Evolutionary conservation across 225 moss, liverwort and hornwort species (phyloP).

Genomic region (Bryum argenteum): DNA sequence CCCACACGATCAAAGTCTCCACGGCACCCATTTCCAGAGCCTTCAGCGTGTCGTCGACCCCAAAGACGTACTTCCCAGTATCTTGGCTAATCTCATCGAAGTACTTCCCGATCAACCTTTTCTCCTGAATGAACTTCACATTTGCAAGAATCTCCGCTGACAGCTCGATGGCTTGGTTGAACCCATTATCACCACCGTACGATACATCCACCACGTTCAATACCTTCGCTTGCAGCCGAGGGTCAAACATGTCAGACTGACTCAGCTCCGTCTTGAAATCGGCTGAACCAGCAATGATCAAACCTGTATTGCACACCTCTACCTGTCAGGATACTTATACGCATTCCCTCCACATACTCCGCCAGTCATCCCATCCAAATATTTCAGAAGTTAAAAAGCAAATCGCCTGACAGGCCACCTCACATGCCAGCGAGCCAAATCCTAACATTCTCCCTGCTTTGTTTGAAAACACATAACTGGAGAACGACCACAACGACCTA

Average conservation of each 20-base stretch:
- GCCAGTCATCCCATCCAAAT: neutral
- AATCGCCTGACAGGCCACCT: neutral
- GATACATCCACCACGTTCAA: conserved; percentile 94
- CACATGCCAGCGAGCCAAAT: neutral
- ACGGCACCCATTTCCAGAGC: conserved; percentile 93
- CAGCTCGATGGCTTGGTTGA: conserved; percentile 91
- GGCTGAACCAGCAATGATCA: conserved; percentile 88
- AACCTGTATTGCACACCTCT: conserved; percentile 46
- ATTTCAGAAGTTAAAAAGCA: neutral
- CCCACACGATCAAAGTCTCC: conserved; percentile 97
- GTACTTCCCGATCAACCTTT: conserved; percentile 89
- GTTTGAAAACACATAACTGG: neutral
- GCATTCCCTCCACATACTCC: conserved; percentile 7
- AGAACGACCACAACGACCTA: neutral
- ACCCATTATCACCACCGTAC: conserved; percentile 91
- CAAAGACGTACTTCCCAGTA: conserved; percentile 93
- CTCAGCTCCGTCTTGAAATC: conserved; percentile 97
- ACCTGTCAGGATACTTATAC: conserved; percentile 17
- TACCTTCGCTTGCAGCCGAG: conserved; percentile 89
- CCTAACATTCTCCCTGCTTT: neutral
- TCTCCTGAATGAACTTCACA: conserved; percentile 95
- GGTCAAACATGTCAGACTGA: conserved; percentile 97
- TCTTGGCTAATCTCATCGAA: conserved; percentile 99
- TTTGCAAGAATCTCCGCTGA: conserved; percentile 95
- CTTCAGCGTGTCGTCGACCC: conserved; percentile 87